Base-by-base conservation (phyloP, 352 stramenopile genomes). In the Phytophthora hybrid region DNA sequence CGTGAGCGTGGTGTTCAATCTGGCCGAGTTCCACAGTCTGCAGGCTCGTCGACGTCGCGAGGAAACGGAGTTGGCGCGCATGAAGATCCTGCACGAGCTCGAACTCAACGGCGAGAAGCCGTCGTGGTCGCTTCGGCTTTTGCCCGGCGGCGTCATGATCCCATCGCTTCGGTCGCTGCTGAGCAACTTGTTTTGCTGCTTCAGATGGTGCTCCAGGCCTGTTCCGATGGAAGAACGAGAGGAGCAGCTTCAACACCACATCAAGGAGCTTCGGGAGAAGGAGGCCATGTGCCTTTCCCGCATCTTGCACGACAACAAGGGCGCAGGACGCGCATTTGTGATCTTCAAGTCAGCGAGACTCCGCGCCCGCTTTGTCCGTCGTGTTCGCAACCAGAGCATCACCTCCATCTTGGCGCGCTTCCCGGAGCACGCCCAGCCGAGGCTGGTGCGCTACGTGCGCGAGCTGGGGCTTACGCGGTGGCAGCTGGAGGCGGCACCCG, bases 1-100 rank as follows among this genome's bases (percentile, higher is more conserved):
- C 56, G 89, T 95, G 32, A 87, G 79, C 29, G 84, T 96, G 14
- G 89, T 96, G 61, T 92, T 90, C 69, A 92, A 96, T 66, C 79
- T 96, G 54, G 82, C 82, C 31, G 83, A 90, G 54, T 95, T 94
- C 62, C 87, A 93, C 65, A 65, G 73, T 29, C 80, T 85, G 31
- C 84, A 95, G 76, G 72, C 69, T 63, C 79, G 73, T 55, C 85
- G 85, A 10, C 71, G 82, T 46, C 64, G 62, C 19, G 78, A 89
- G 26, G 85, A 92, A 63, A 84, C 78, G 23, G 76, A 79, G 32
- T 72, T 93, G 44, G 82, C 91, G 34, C 84, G 89, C 26, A 82
- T 86, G 59, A 80, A 85, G 54, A 81, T 88, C 56, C 68, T 94
- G 34, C 79, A 90, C 63, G 72, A 88, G 52, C 63, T 62, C 5